Conservation (phyloP, 129 eudicot genomes). For the Flaveria ramosissima region DNA sequence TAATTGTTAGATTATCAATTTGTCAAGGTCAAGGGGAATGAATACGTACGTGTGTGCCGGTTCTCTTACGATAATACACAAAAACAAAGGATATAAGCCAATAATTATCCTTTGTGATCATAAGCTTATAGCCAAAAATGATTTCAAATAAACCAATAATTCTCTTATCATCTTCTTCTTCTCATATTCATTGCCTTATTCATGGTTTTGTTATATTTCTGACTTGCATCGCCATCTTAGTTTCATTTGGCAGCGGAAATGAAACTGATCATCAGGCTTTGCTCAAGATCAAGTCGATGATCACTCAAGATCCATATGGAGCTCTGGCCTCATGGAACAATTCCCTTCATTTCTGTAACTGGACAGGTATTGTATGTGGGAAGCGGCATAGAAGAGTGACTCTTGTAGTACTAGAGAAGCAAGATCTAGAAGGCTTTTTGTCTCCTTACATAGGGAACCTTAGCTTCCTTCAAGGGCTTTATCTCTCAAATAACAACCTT, state of each 20-base stretch:
- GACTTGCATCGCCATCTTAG: too few relatives aligned
- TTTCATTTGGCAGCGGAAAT: not conserved
- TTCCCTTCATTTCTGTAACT: constrained; percentile 11
- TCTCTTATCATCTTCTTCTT: not conserved
- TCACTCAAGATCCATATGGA: not conserved
- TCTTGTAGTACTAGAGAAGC: not conserved
- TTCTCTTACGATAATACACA: too few relatives aligned
- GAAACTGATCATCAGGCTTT: constrained; percentile 3
- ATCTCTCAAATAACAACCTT: not conserved
- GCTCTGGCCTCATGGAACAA: constrained; percentile 3
- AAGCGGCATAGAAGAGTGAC: not conserved
- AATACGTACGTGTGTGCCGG: too few relatives aligned
- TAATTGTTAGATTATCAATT: too few relatives aligned
- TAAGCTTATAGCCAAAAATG: not conserved
- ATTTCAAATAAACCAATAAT: not conserved
- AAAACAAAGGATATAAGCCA: too few relatives aligned
- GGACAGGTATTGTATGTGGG: constrained; percentile 15
- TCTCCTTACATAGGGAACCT: constrained; percentile 25
- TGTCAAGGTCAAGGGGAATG: too few relatives aligned
- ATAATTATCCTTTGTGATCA: too few relatives aligned
- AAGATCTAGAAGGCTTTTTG: constrained; percentile 7
- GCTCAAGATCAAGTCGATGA: constrained; percentile 11
- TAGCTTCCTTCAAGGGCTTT: constrained; percentile 1
- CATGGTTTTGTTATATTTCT: not conserved
- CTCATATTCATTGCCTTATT: not conserved